phyloP scores from a whole-genome alignment of 306 rosid genomes.

The Acacia confusa region DNA sequence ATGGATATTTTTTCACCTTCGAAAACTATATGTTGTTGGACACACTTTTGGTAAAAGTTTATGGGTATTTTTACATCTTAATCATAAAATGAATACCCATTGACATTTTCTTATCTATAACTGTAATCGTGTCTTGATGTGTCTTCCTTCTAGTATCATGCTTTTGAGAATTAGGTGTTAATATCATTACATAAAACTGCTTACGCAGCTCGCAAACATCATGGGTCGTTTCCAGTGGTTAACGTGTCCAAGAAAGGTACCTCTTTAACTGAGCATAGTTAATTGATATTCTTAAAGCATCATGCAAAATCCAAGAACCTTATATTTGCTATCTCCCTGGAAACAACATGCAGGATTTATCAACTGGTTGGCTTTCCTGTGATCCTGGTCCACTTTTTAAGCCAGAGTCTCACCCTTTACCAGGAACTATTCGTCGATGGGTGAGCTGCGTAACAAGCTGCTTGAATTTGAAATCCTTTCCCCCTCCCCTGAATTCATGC shows the following conservation, averaged over 20 bases:
- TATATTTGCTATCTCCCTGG: constrained; percentile 23
- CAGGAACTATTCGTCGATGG: constrained; percentile 54
- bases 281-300: constrained; percentile 5
- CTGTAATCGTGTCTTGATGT: not conserved
- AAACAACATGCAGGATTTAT: constrained; percentile 72
- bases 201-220: constrained; percentile 84
- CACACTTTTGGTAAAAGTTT: too few relatives aligned
- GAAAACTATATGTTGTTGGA: too few relatives aligned
- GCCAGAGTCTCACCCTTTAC: constrained; percentile 63
- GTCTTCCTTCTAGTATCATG: constrained; percentile 1
- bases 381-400: constrained; percentile 91
- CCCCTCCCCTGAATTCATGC: not conserved
- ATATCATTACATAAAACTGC: constrained; percentile 30
- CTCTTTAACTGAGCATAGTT: constrained; percentile 23
- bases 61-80: too few relatives aligned
- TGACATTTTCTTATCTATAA: not conserved
- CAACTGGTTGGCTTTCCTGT: constrained; percentile 91
- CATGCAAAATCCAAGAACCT: constrained; percentile 15
- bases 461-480: constrained; percentile 18
- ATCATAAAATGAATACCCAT: not conserved
- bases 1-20: too few relatives aligned
- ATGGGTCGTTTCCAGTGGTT: constrained; percentile 88
- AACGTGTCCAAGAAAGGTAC: constrained; percentile 97
- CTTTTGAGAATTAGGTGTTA: constrained; percentile 25
- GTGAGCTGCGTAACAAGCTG: constrained; percentile 45